A percentile compares a stretch with the other conserved stretches of the same genome.
Evolutionary conservation across 306 rosid species (phyloP).

Genomic region (Cicer bijugum): DNA sequence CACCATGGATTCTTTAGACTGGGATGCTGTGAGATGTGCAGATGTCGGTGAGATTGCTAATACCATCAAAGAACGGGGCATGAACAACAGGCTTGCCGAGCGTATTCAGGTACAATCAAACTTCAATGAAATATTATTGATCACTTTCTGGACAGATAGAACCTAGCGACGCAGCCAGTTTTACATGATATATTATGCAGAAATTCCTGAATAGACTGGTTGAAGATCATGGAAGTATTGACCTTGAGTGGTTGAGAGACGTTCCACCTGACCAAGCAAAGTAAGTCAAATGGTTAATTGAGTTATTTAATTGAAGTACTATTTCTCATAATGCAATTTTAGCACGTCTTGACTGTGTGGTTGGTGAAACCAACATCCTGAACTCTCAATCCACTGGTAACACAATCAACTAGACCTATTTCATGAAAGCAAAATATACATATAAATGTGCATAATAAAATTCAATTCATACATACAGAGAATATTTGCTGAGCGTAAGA

Average conservation of each 20-base stretch:
- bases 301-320: slow-evolving; percentile 40
- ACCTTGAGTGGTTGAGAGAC: slow-evolving; percentile 98
- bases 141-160: slow-evolving; percentile 37
- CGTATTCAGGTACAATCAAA: slow-evolving; percentile 73
- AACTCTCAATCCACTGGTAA: slow-evolving; percentile 35
- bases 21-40: slow-evolving; percentile 96
- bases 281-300: slow-evolving; percentile 59
- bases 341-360: slow-evolving; percentile 25
- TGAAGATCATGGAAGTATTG: slow-evolving; percentile 78
- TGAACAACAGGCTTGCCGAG: slow-evolving; percentile 95
- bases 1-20: slow-evolving; percentile 90
- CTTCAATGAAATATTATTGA: slow-evolving; percentile 21
- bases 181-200: slow-evolving; percentile 61
- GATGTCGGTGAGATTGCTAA: slow-evolving; percentile 73
- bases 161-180: slow-evolving; percentile 29
- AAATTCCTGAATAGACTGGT: slow-evolving; percentile 83
- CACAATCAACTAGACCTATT: slow-evolving; percentile 15
- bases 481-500: slow-evolving; percentile 86
- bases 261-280: slow-evolving; percentile 96
- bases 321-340: slow-evolving; percentile 23
- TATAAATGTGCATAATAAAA: slow-evolving; percentile 23
- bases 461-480: slow-evolving; percentile 60
- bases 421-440: slow-evolving; percentile 31
- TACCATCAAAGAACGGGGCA: slow-evolving; percentile 90
- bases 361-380: slow-evolving; percentile 29